phyloP scores from a whole-genome alignment of 306 rosid genomes.

The Sicyos baderoa region DNA sequence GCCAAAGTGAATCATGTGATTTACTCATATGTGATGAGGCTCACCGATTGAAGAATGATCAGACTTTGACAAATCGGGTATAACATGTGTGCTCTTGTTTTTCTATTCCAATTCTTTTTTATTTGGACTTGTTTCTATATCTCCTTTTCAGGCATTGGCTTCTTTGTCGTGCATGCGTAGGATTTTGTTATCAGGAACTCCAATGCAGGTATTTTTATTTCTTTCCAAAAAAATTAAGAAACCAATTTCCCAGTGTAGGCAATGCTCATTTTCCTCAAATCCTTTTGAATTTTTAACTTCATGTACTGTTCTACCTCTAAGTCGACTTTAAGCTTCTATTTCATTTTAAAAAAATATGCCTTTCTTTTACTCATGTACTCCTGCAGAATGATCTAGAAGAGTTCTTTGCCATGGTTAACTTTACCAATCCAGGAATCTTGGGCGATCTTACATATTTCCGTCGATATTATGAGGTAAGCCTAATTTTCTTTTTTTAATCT shows the following conservation, averaged over 20 bases:
- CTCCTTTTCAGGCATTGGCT: conserved; percentile 72
- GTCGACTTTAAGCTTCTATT: not conserved
- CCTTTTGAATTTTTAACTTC: conserved; percentile 2
- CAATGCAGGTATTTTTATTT: conserved; percentile 71
- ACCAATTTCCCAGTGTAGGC: conserved; percentile 49
- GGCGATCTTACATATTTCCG: conserved; percentile 68
- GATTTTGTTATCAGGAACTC: conserved; percentile 88
- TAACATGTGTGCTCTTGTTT: conserved; percentile 5
- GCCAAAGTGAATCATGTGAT: conserved; percentile 64
- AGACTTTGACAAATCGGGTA: conserved; percentile 93
- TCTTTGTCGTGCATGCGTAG: conserved; percentile 75
- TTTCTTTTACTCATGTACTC: conserved; percentile 1
- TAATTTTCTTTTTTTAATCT: not conserved
- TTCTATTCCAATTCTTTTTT: conserved; percentile 12
- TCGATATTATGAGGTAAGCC: conserved; percentile 71
- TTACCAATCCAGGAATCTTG: conserved; percentile 82
- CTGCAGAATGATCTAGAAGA: conserved; percentile 94
- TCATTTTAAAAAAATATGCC: not conserved
- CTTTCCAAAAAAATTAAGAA: conserved; percentile 9
- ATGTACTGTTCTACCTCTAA: not conserved
- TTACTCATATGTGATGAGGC: conserved; percentile 97
- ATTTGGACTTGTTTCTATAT: conserved; percentile 20
- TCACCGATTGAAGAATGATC: conserved; percentile 92
- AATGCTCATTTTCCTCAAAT: conserved; percentile 15
- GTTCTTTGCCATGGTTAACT: conserved; percentile 89